A percentile compares a stretch with the other conserved stretches of the same genome.
Evolutionary conservation across 371 early-diverging fungal genomes (phyloP).

Genomic region (Blakeslea trispora): DNA sequence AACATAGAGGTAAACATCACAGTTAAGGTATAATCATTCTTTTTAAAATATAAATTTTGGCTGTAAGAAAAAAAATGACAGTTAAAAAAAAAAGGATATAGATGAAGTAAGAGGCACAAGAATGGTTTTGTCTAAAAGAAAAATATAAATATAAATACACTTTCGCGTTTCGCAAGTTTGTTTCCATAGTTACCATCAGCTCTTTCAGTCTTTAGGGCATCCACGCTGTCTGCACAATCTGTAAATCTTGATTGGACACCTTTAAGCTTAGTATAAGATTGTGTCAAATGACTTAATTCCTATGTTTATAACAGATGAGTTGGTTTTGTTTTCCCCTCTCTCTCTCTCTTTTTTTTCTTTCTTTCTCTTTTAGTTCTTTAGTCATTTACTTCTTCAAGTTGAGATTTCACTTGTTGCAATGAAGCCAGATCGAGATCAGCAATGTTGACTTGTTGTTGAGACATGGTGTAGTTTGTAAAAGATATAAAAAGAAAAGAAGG

Average conservation of each 20-base stretch:
- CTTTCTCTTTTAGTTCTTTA: slow-evolving; percentile 1
- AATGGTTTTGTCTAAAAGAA: slow-evolving; percentile 65
- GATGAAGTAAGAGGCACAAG: slow-evolving; percentile 79
- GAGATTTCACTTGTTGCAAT: slow-evolving; percentile 80
- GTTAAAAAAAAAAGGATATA: slow-evolving; percentile 44
- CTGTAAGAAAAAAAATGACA: too few species aligned
- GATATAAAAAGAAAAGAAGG: not conserved
- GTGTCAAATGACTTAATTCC: slow-evolving; percentile 85
- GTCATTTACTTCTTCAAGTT: slow-evolving; percentile 77
- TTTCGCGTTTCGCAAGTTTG: slow-evolving; percentile 35
- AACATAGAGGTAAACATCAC: slow-evolving; percentile 76
- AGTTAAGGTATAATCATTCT: slow-evolving; percentile 29
- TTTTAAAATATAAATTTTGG: too few species aligned
- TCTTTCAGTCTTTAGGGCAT: slow-evolving; percentile 40
- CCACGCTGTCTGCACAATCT: slow-evolving; percentile 75
- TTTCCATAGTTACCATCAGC: slow-evolving; percentile 42
- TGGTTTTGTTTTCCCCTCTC: too few species aligned
- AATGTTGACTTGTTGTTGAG: slow-evolving; percentile 70
- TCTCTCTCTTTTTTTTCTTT: too few species aligned
- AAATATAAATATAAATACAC: not conserved
- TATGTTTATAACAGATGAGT: slow-evolving; percentile 21
- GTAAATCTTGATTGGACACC: slow-evolving; percentile 85
- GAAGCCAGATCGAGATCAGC: slow-evolving; percentile 82
- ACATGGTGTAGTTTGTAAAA: slow-evolving; percentile 5
- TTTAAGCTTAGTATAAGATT: slow-evolving; percentile 83